Percentiles rank a stretch among this genome's conserved stretches.
These are phyloP conservation scores for Metschnikowia hibisci DNA, from an alignment of 805 yeast species.

Conservation along the genomic window DNA sequence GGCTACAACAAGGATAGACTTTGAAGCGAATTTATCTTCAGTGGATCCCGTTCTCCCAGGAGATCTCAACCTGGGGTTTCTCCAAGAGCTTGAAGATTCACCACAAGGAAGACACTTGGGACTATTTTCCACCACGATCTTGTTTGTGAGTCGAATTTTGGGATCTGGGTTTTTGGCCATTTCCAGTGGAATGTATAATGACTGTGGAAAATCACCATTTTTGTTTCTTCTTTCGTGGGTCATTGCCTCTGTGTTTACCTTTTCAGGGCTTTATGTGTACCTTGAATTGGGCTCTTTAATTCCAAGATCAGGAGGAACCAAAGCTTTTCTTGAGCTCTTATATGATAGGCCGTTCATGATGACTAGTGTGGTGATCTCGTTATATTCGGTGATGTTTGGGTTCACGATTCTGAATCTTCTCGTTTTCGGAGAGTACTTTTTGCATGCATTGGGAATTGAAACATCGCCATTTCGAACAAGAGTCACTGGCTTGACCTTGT, in stretches of 20 bases:
- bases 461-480: constrained; percentile 34
- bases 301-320: constrained; percentile 74
- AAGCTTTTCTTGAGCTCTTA: constrained; percentile 65
- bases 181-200: constrained; percentile 61
- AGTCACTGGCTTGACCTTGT: constrained; percentile 28
- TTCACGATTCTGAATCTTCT: constrained; percentile 52
- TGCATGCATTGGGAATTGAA: constrained; percentile 43
- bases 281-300: constrained; percentile 67
- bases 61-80: constrained; percentile 5
- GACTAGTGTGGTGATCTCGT: constrained; percentile 47
- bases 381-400: constrained; percentile 52
- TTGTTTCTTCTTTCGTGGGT: constrained; percentile 62
- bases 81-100: constrained; percentile 43
- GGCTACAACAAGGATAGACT: constrained; percentile 2
- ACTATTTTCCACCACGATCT: constrained; percentile 56
- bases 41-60: constrained; percentile 4
- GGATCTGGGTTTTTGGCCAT: constrained; percentile 80
- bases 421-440: constrained; percentile 58
- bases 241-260: constrained; percentile 57
- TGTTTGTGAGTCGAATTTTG: constrained; percentile 64
- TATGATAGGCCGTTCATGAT: constrained; percentile 58
- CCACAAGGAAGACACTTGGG: constrained; percentile 80
- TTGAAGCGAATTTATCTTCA: constrained; percentile 8
- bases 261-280: constrained; percentile 63
- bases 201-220: constrained; percentile 63